phyloP scores from a whole-genome alignment of 768 basidiomycete species.

The Trametes villosa region DNA sequence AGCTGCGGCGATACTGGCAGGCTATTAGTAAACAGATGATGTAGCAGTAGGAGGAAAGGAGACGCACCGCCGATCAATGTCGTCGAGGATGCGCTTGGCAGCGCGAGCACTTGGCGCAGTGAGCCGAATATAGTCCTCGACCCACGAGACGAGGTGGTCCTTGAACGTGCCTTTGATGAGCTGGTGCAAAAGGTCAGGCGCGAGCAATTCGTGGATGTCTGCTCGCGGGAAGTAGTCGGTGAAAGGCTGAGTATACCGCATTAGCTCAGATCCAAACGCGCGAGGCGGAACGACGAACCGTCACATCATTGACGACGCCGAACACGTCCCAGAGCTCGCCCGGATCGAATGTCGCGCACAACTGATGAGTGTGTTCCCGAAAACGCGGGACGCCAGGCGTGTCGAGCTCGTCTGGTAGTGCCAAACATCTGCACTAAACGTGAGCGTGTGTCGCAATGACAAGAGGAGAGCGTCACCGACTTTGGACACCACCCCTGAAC shows the following conservation, averaged over 20 bases:
- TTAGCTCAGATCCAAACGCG: background rate
- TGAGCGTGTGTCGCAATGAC: no score
- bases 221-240: conserved; percentile 40
- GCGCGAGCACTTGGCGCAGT: conserved; percentile 14
- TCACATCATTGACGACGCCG: conserved; percentile 32
- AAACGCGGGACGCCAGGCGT: background rate
- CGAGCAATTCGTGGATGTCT: conserved; percentile 40
- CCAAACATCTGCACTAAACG: background rate
- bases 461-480: no score
- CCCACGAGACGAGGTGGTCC: conserved; percentile 46
- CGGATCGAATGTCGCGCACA: background rate
- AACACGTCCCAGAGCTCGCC: conserved; percentile 32
- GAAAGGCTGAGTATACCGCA: conserved; percentile 32
- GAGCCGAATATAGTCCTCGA: conserved; percentile 34
- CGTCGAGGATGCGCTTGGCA: conserved; percentile 34
- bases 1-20: conserved; percentile 19
- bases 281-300: conserved; percentile 23
- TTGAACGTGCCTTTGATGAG: no score
- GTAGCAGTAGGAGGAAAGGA: no score
- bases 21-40: no score
- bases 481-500: conserved; percentile 37
- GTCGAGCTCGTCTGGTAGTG: background rate
- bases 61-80: conserved; percentile 42
- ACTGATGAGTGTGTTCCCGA: conserved; percentile 23
- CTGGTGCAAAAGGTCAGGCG: conserved; percentile 45